Conservation (phyloP, 1,139 yeast species). For the Eremothecium gossypii region DNA sequence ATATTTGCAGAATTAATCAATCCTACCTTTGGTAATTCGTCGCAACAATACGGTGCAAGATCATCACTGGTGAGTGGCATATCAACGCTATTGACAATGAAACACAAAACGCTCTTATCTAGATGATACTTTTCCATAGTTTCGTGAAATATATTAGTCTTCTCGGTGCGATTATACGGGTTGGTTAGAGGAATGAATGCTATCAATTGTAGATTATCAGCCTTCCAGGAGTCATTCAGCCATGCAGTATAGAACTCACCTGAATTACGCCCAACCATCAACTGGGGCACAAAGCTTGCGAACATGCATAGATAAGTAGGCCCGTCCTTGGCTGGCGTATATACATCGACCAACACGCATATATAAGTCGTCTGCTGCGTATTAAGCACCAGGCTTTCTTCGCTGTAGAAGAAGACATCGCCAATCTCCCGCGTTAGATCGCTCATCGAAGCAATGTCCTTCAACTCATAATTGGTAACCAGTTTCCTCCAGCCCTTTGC, state of each 20-base stretch:
- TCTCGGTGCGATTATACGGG: background rate
- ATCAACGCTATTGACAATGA: conserved; percentile 1
- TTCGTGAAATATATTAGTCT: conserved; percentile 2
- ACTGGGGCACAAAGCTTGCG: conserved; percentile 2
- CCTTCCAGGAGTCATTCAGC: conserved; percentile 1
- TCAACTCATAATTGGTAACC: background rate
- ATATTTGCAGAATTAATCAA: background rate
- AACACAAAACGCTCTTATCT: conserved; percentile 1
- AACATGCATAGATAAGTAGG: conserved; percentile 1
- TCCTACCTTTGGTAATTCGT: background rate
- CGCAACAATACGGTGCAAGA: background rate
- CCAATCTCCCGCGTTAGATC: conserved; percentile 1
- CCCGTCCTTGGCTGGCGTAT: background rate
- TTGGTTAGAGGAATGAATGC: background rate
- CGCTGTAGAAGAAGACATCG: conserved; percentile 1
- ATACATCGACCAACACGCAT: background rate
- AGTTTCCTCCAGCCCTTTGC: background rate
- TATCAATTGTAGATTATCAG: background rate
- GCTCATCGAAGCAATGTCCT: background rate
- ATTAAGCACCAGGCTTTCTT: conserved; percentile 1
- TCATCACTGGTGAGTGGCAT: background rate
- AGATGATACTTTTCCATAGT: background rate
- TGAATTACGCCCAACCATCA: background rate
- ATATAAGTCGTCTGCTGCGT: conserved; percentile 1
- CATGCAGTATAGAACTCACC: conserved; percentile 1